Evolutionary conservation across 768 basidiomycete genomes (phyloP), one percentile per base, ranked within the genome.

Genomic region (Leccinum truebloodii): DNA sequence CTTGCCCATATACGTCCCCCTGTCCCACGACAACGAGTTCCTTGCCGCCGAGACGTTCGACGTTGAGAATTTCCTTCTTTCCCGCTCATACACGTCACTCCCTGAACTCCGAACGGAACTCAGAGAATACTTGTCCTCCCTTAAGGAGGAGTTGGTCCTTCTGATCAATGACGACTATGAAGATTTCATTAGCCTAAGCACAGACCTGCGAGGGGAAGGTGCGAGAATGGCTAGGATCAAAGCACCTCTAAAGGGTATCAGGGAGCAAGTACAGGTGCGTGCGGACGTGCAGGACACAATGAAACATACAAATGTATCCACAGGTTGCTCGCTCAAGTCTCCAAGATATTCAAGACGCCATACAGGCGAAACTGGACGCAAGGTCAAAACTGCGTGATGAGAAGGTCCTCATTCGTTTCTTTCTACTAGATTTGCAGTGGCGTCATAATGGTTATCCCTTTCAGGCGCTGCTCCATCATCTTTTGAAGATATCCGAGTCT

Each of bases 151-250:
- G 72, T 83, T 99, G 37, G 94, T 98, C 32, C 87, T 87, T 68
- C 86, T 98, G 69, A 97, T 98, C 72, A 98, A 99, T 75, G 90
- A 94, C 67, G 97, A 98, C 76, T 99, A 98, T 69, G 95, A 95
- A 73, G 95, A 95, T 14, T 99, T 98, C 72, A 96, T 98, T 68
- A 94, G 92, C 66, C 80, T 99, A 32, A 95, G 95, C 64, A 95
- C 95, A 3, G 94, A 98, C 67, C 73, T 98, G 64, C 83, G 87
- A 65, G 94, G 90, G 49, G 95, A 98, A 75, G 90, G 91, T 3
- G 79, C 80, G 41, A 80, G 93, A 63, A 72, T 96, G 66, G 80
- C 82, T 59, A 78, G 82, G 59, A 71, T 99, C 59, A 86, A 87
- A 64, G 73, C 73, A 26, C 95, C 96, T 1, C 72, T 99, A 55